Percentiles rank a stretch among this genome's conserved stretches.
Conservation (phyloP, 768 basidiomycete species). For the Macrolepiota albuminosa region DNA sequence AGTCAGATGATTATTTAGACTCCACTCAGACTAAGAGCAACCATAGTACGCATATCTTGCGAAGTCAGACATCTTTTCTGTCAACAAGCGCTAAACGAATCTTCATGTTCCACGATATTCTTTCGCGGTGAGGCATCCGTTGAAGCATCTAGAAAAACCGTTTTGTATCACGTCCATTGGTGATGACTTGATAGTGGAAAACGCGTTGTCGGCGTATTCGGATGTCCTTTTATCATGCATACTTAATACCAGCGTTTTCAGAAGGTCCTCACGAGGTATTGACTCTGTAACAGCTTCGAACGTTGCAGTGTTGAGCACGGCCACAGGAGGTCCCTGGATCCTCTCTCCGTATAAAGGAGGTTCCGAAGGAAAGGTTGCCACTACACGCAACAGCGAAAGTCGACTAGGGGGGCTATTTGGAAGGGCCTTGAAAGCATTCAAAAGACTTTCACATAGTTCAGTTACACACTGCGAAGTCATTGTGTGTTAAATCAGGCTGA, state of each 20-base stretch:
- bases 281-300: neutral
- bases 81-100: neutral
- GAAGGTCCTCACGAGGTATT: neutral
- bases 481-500: too few relatives aligned
- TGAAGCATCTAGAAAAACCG: neutral
- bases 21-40: too few relatives aligned
- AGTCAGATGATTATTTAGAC: too few relatives aligned
- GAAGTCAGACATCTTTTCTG: too few relatives aligned
- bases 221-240: conserved; percentile 1
- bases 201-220: neutral
- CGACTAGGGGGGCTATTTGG: neutral
- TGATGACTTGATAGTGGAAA: neutral
- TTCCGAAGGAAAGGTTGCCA: neutral
- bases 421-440: neutral
- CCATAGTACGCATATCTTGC: too few relatives aligned
- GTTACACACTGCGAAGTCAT: neutral
- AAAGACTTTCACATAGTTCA: neutral
- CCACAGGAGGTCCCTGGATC: neutral
- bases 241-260: neutral
- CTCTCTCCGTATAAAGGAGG: neutral
- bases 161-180: neutral
- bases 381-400: neutral
- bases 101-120: neutral
- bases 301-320: neutral
- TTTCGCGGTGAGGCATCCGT: neutral